phyloP scores from a whole-genome alignment of 257 asterid species.

The Lantana camara region DNA sequence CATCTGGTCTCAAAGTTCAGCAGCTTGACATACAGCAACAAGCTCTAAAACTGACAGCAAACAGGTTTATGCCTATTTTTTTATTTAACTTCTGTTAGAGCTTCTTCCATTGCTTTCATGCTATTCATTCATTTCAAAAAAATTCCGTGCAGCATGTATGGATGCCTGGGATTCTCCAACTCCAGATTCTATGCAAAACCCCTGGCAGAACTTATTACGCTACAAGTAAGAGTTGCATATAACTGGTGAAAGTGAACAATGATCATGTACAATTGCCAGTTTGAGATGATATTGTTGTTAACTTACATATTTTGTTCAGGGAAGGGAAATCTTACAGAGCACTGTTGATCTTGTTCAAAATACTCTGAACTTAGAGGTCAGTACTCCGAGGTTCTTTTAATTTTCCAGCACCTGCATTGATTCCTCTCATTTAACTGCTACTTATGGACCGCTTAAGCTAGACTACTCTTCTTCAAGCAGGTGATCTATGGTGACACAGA shows the following conservation, averaged over 20 bases:
- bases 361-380: constrained; percentile 82
- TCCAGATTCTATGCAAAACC: constrained; percentile 98
- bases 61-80: constrained; percentile 59
- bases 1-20: constrained; percentile 86
- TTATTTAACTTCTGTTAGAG: constrained; percentile 23
- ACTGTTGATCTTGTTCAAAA: constrained; percentile 94
- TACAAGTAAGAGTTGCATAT: constrained; percentile 56
- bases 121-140: constrained; percentile 29
- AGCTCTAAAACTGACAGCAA: constrained; percentile 96
- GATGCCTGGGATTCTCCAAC: constrained; percentile 94
- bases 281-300: constrained; percentile 25
- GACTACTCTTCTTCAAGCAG: constrained; percentile 43
- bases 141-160: constrained; percentile 75
- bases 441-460: constrained; percentile 27
- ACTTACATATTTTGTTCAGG: constrained; percentile 75
- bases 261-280: constrained; percentile 14
- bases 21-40: constrained; percentile 96
- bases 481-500: constrained; percentile 99
- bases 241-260: constrained; percentile 18
- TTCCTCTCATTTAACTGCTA: constrained; percentile 27
- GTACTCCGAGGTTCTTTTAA: constrained; percentile 17
- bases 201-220: constrained; percentile 92
- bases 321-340: constrained; percentile 94
- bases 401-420: constrained; percentile 11
- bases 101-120: constrained; percentile 19